Conservation (phyloP, 768 basidiomycete species). For the Pleurotus citrinopileatus region DNA sequence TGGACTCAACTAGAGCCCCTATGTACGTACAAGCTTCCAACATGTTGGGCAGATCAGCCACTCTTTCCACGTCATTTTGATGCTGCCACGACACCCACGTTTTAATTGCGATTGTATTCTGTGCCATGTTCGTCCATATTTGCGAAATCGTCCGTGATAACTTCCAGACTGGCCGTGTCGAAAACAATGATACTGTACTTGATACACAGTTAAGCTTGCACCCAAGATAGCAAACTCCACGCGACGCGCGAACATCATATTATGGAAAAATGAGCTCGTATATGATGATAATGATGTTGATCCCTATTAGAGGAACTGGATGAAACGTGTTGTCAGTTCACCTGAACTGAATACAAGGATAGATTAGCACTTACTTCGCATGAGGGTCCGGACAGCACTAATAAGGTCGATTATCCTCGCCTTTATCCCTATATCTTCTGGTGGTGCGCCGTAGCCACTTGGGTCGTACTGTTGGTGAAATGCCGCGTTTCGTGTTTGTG, state of each 20-base stretch:
- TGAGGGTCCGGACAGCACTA: conserved; percentile 90
- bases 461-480: conserved; percentile 73
- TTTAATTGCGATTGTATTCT: too few species aligned
- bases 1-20: conserved; percentile 12
- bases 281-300: conserved; percentile 84
- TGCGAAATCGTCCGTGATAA: too few species aligned
- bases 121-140: too few species aligned
- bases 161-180: too few species aligned
- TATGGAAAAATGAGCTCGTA: conserved; percentile 77
- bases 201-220: background rate
- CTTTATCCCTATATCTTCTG: conserved; percentile 73
- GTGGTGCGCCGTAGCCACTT: conserved; percentile 49
- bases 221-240: background rate
- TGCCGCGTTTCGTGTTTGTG: conserved; percentile 54
- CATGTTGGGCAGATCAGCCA: too few species aligned
- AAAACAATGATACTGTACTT: too few species aligned
- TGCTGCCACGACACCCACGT: too few species aligned
- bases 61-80: too few species aligned
- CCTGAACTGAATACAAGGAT: background rate
- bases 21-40: background rate
- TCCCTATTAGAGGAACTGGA: conserved; percentile 85
- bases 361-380: conserved; percentile 78
- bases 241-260: conserved; percentile 10
- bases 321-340: conserved; percentile 12
- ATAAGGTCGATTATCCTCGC: conserved; percentile 88